Evolutionary conservation across 768 basidiomycete genomes (phyloP), one percentile per base, ranked within the genome.

Genomic region (Lactarius vividus): DNA sequence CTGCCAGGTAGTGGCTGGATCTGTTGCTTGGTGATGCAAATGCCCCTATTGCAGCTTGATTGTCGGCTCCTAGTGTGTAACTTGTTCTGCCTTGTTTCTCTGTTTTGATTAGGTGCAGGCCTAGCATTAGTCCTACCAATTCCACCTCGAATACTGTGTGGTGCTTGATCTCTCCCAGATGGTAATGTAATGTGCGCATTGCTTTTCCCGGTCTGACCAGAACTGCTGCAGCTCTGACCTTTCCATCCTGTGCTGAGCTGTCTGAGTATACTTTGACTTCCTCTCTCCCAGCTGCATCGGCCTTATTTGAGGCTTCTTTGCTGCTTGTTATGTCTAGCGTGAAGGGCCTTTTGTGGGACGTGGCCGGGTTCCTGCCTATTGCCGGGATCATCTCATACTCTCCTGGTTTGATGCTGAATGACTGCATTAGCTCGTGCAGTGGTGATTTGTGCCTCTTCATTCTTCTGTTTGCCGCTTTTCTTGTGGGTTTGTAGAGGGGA

Each of bases 191-290:
- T 18, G 1, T 28, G 0, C 11, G 3, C 10, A 13, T 15, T 18
- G 13, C 53, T 5, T 54, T 26, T 0, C 11, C 13, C 1, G 13
- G 13, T 15, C 53, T 26, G 26, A 54, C 11, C 8, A 54, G 53
- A 0, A 44, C 5, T 5, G 10, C 42, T 20, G 20, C 20, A 0
- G 42, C 42, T 2, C 42, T 20, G 20, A 44, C 53, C 9, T 54
- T 26, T 0, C 53, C 53, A 2, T 15, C 6, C 0, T 67, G 35
- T 0, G 69, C 70, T 0, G 72, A 75, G 0, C 74, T 69, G 26
- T 74, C 72, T 1, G 70, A 57, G 54, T 68, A 75, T 15, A 74
- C 52, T 1, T 53, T 37, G 3, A 69, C 57, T 0, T 44, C 20
- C 0, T 66, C 55, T 0, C 7, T 55, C 0, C 16, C 31, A 1